phyloP scores from a whole-genome alignment of 371 early-diverging fungal species.

The Capillidium heterosporum region DNA sequence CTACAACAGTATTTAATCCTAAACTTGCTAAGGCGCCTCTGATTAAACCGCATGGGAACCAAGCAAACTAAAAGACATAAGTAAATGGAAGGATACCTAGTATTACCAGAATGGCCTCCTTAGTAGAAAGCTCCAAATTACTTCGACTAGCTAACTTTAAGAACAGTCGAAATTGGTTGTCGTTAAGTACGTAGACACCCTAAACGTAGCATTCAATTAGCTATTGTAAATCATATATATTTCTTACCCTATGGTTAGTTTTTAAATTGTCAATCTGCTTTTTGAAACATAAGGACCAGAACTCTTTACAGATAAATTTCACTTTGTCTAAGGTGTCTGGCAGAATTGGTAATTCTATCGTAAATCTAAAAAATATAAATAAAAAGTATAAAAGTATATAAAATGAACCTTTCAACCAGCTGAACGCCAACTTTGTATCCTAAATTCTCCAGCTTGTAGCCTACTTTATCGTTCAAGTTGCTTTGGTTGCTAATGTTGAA shows the following conservation, averaged over 20 bases:
- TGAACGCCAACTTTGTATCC: conserved; percentile 81
- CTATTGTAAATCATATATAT: not conserved
- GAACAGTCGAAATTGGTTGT: conserved; percentile 91
- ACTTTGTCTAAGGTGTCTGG: conserved; percentile 82
- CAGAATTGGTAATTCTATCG: conserved; percentile 65
- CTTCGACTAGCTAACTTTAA: conserved; percentile 65
- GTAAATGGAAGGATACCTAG: not conserved
- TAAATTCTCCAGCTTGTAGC: conserved; percentile 72
- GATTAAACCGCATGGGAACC: conserved; percentile 90
- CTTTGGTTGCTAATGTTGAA: too few species aligned
- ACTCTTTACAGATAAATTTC: conserved; percentile 94
- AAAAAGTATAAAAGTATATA: not conserved
- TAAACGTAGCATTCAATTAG: conserved; percentile 11
- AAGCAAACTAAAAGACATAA: conserved; percentile 42
- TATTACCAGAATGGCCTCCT: conserved; percentile 56
- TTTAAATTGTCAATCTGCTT: conserved; percentile 95
- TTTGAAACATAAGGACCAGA: conserved; percentile 84
- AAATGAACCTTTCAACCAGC: conserved; percentile 55
- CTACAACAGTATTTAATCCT: conserved; percentile 70
- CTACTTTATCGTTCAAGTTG: too few species aligned
- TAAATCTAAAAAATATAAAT: conserved; percentile 27
- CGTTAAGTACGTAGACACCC: conserved; percentile 96
- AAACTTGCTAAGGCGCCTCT: conserved; percentile 79
- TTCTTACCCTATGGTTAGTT: conserved; percentile 79
- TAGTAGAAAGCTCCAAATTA: conserved; percentile 53